A percentile compares a stretch with the other conserved stretches of the same genome.
These are phyloP conservation scores for Aspergillus hiratsukae DNA, from an alignment of 2,329 filamentous ascomycete genomes.

Conservation along the genomic window DNA sequence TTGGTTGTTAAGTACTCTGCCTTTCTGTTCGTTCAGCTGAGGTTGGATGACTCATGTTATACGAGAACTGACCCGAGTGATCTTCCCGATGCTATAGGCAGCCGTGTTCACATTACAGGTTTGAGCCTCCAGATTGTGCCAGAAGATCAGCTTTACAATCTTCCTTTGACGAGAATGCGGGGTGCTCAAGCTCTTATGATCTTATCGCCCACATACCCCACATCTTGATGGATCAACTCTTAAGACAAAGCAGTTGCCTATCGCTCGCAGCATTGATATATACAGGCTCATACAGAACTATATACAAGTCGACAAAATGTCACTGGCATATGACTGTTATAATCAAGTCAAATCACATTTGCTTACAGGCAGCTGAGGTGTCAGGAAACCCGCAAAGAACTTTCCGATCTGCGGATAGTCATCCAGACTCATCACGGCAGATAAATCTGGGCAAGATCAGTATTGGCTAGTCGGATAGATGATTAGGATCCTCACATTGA, in stretches of 20 bases:
- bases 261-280: background rate
- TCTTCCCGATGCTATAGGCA: background rate
- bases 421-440: constrained; percentile 32
- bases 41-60: background rate
- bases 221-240: background rate
- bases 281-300: background rate
- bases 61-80: background rate
- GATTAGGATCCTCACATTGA: constrained; percentile 47
- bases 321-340: background rate
- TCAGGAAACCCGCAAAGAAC: constrained; percentile 35
- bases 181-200: background rate
- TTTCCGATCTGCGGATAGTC: constrained; percentile 29
- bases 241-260: background rate
- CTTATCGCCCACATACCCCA: background rate
- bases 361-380: constrained; percentile 12
- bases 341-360: constrained; percentile 2
- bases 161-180: background rate
- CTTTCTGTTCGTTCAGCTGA: background rate
- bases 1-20: background rate
- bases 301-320: background rate
- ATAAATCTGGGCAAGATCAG: constrained; percentile 30
- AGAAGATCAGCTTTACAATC: background rate
- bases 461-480: background rate
- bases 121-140: background rate
- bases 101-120: background rate